Percentiles rank a stretch among this genome's conserved stretches.
phyloP scores from a whole-genome alignment of 2,329 filamentous ascomycete genomes.

The Dendryphion nanum region DNA sequence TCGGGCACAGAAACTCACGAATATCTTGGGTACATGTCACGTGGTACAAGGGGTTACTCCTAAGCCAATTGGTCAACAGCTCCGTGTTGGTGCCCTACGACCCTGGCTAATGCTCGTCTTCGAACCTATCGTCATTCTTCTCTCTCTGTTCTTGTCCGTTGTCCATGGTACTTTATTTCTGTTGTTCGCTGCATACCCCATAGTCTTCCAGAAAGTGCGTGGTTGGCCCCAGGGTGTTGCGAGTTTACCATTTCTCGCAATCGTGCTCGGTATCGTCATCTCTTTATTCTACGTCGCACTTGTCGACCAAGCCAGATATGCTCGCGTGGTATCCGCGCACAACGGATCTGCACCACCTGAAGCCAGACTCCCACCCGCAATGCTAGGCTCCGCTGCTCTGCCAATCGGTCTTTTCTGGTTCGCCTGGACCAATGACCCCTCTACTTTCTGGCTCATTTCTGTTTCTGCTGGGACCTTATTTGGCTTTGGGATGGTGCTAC shows the following conservation, averaged over 20 bases:
- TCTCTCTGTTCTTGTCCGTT: slow-evolving; percentile 56
- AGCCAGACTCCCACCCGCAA: slow-evolving; percentile 48
- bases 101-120: slow-evolving; percentile 60
- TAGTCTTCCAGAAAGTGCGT: slow-evolving; percentile 52
- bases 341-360: slow-evolving; percentile 43
- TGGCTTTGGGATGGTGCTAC: slow-evolving; percentile 45
- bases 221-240: slow-evolving; percentile 59
- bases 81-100: slow-evolving; percentile 49
- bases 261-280: slow-evolving; percentile 58
- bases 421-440: slow-evolving; percentile 50
- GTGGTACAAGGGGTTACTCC: slow-evolving; percentile 35
- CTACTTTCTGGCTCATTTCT: slow-evolving; percentile 44
- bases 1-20: slow-evolving; percentile 52
- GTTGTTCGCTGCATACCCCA: slow-evolving; percentile 50
- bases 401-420: slow-evolving; percentile 54
- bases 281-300: slow-evolving; percentile 40
- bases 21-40: slow-evolving; percentile 37
- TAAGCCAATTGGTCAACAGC: neutral
- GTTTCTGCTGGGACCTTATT: slow-evolving; percentile 43
- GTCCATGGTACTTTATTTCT: slow-evolving; percentile 48
- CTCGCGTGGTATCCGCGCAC: slow-evolving; percentile 24
- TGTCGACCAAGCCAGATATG: slow-evolving; percentile 37
- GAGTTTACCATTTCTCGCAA: slow-evolving; percentile 60
- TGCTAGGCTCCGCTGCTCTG: slow-evolving; percentile 53
- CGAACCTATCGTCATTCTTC: slow-evolving; percentile 67